phyloP scores from a whole-genome alignment of 2,329 filamentous ascomycete genomes.

The Apiospora malaysiana region DNA sequence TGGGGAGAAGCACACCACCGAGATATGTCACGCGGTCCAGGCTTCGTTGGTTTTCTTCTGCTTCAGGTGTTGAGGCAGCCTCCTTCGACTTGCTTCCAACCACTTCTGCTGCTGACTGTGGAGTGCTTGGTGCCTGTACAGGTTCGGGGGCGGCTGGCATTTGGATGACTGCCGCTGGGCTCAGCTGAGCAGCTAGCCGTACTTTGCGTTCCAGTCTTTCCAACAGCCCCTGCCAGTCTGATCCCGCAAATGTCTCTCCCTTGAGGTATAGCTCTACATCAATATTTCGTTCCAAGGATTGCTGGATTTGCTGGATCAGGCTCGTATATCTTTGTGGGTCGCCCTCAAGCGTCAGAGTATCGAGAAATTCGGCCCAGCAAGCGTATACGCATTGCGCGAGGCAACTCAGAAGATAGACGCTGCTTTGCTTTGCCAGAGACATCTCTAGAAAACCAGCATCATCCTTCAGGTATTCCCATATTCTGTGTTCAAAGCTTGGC shows the following conservation, averaged over 20 bases:
- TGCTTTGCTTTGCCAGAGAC: background rate
- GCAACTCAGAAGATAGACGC: conserved; percentile 22
- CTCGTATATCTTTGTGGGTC: background rate
- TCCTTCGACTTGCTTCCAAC: conserved; percentile 18
- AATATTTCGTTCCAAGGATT: conserved; percentile 44
- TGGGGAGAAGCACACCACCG: conserved; percentile 54
- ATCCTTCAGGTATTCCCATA: conserved; percentile 31
- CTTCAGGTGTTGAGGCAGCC: background rate
- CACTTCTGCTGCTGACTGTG: background rate
- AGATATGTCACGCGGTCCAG: conserved; percentile 57
- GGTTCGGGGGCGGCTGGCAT: conserved; percentile 17
- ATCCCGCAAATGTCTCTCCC: background rate
- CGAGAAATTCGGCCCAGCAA: conserved; percentile 46
- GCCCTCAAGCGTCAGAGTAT: conserved; percentile 31
- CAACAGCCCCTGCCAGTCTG: conserved; percentile 41
- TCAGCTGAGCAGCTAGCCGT: conserved; percentile 32
- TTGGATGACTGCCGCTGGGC: conserved; percentile 24
- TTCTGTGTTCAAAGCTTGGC: conserved; percentile 35
- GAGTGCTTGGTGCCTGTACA: background rate
- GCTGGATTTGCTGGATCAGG: conserved; percentile 39
- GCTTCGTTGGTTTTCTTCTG: conserved; percentile 45
- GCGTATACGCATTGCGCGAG: conserved; percentile 34
- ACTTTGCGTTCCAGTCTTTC: conserved; percentile 37
- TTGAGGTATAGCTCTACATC: conserved; percentile 25
- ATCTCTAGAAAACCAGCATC: conserved; percentile 15